Evolutionary conservation across 2,329 filamentous ascomycete species (phyloP).

Genomic region (Microcyclosporella mali): DNA sequence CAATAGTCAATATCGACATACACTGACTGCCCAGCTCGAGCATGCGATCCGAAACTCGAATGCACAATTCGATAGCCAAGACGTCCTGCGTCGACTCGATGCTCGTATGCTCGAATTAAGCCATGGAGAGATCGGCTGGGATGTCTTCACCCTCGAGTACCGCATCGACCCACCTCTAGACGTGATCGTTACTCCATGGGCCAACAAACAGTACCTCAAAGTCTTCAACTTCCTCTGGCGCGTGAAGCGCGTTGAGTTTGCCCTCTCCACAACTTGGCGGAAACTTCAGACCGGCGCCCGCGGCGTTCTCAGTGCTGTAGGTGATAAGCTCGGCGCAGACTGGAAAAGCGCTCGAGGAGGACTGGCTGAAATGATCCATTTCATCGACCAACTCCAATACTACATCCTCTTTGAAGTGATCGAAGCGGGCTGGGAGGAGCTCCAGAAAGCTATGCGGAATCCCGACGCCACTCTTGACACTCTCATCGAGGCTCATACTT

Average conservation of each 20-base stretch:
- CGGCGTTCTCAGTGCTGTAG: slow-evolving; percentile 75
- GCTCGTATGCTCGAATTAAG: slow-evolving; percentile 97
- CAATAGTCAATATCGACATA: slow-evolving; percentile 95
- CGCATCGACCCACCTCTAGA: slow-evolving; percentile 96
- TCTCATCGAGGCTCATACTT: slow-evolving; percentile 82
- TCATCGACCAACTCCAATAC: slow-evolving; percentile 93
- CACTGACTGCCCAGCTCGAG: slow-evolving; percentile 92
- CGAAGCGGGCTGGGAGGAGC: slow-evolving; percentile 86
- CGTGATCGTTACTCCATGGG: slow-evolving; percentile 94
- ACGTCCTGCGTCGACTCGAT: slow-evolving; percentile 85
- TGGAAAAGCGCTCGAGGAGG: slow-evolving; percentile 88
- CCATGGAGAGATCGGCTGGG: slow-evolving; percentile 96
- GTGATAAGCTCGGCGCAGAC: slow-evolving; percentile 54
- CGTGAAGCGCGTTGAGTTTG: slow-evolving; percentile 95
- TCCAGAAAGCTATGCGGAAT: slow-evolving; percentile 68
- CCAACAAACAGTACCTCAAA: slow-evolving; percentile 92
- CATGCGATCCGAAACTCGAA: slow-evolving; percentile 96
- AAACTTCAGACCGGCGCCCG: slow-evolving; percentile 91
- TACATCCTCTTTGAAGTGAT: slow-evolving; percentile 99
- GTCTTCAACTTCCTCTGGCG: slow-evolving; percentile 99
- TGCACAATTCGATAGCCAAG: slow-evolving; percentile 87
- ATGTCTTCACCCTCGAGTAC: slow-evolving; percentile 97
- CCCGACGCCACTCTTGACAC: slow-evolving; percentile 91
- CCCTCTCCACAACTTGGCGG: slow-evolving; percentile 82
- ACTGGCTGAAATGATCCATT: slow-evolving; percentile 97